Evolutionary conservation across 345 rosid species (phyloP).

Genomic region (Turritis glabra): DNA sequence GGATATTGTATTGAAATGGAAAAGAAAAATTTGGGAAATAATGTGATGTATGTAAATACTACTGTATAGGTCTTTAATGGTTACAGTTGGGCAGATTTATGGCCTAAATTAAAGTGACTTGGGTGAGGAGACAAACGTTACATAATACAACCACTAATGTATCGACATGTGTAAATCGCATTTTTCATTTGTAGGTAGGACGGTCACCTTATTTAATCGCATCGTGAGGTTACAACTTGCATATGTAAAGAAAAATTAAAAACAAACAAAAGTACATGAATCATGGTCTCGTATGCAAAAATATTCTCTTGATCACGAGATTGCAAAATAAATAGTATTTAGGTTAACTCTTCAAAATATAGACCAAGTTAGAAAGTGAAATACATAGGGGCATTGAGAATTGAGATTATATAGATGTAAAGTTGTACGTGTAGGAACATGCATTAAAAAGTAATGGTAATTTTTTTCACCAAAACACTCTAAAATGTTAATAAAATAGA

Average conservation of each 20-base stretch:
- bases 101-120: constrained; percentile 33
- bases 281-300: constrained; percentile 3
- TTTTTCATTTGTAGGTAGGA: constrained; percentile 32
- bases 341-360: background rate
- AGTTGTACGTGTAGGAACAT: background rate
- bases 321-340: background rate
- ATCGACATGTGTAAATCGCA: background rate
- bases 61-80: constrained; percentile 26
- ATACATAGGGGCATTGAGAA: background rate
- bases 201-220: constrained; percentile 34
- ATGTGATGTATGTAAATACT: constrained; percentile 27
- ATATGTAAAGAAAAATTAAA: background rate
- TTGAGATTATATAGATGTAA: background rate
- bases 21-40: background rate
- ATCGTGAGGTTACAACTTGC: constrained; percentile 20
- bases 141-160: background rate
- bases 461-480: no score
- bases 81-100: constrained; percentile 32
- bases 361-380: background rate
- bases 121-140: constrained; percentile 37
- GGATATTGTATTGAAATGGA: background rate
- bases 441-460: background rate
- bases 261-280: constrained; percentile 6
- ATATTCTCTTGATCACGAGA: background rate
- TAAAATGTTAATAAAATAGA: no score